A percentile compares a stretch with the other conserved stretches of the same genome.
Conservation (phyloP, 2,329 filamentous ascomycete species). For the Rutstroemia sp. region DNA sequence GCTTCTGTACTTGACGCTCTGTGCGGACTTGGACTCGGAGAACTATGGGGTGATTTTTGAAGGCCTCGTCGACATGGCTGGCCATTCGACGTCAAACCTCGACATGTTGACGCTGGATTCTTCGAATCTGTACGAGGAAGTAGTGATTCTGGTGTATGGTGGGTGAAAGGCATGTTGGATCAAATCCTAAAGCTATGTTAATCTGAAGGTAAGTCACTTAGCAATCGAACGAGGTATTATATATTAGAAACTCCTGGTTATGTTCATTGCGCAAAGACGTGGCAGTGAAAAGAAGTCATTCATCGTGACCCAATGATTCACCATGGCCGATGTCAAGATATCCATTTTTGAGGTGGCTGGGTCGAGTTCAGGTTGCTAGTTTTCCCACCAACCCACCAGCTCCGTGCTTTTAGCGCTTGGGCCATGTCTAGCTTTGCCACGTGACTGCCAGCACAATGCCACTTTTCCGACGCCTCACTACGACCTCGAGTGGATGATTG, state of each 20-base stretch:
- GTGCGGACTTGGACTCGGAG: constrained; percentile 22
- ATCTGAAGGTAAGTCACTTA: background rate
- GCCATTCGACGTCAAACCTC: constrained; percentile 78
- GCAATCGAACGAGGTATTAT: constrained; percentile 4
- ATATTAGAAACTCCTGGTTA: background rate
- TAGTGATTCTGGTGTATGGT: constrained; percentile 72
- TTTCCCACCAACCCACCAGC: background rate
- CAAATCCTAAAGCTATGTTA: background rate
- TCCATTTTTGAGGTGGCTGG: constrained; percentile 10
- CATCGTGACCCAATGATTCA: constrained; percentile 10
- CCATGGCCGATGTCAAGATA: background rate
- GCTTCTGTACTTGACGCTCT: constrained; percentile 23
- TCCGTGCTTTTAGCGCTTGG: background rate
- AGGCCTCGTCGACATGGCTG: constrained; percentile 73
- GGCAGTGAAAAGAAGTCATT: constrained; percentile 6
- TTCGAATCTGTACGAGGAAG: constrained; percentile 77
- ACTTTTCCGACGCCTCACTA: background rate
- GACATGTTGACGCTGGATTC: constrained; percentile 76
- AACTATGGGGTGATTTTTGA: constrained; percentile 33
- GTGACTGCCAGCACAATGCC: background rate
- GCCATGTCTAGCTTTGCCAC: background rate
- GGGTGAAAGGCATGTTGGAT: constrained; percentile 53
- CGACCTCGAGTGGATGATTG: background rate
- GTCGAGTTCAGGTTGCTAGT: background rate
- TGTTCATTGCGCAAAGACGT: constrained; percentile 1